Percentiles rank a stretch among this genome's conserved stretches.
Evolutionary conservation across 495 filamentous ascomycete species (phyloP).

Genomic region (Talaromyces nanjingensis): DNA sequence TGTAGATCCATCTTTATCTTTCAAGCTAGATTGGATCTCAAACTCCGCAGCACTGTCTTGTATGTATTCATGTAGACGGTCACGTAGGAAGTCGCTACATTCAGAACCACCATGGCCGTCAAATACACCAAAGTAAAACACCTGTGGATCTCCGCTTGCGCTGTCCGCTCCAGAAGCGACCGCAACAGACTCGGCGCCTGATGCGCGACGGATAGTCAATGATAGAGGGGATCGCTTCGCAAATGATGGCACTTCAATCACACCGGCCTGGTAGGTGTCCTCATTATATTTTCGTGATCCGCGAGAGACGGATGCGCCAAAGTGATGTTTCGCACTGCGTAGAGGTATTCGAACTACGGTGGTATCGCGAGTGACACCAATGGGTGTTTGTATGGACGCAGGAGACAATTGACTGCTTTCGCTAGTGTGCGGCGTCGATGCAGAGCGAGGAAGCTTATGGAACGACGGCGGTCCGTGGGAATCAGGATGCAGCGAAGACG

Average conservation of each 20-base stretch:
- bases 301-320: constrained; percentile 69
- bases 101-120: constrained; percentile 92
- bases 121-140: constrained; percentile 96
- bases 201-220: constrained; percentile 41
- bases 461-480: constrained; percentile 53
- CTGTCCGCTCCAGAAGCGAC: constrained; percentile 61
- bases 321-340: constrained; percentile 91
- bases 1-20: neutral
- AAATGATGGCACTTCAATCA: constrained; percentile 86
- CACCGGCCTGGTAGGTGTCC: constrained; percentile 90
- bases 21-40: constrained; percentile 63
- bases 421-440: constrained; percentile 70
- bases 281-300: constrained; percentile 85
- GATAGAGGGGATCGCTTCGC: constrained; percentile 72
- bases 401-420: constrained; percentile 47
- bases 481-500: constrained; percentile 88
- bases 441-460: constrained; percentile 78
- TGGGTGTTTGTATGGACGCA: constrained; percentile 47
- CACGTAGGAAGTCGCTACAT: constrained; percentile 79
- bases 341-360: constrained; percentile 98
- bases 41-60: constrained; percentile 72
- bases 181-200: constrained; percentile 37
- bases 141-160: constrained; percentile 80
- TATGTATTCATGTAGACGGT: constrained; percentile 80
- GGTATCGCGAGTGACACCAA: constrained; percentile 58